Conservation (phyloP, 805 yeast species). For the Metschnikowia borealis region DNA sequence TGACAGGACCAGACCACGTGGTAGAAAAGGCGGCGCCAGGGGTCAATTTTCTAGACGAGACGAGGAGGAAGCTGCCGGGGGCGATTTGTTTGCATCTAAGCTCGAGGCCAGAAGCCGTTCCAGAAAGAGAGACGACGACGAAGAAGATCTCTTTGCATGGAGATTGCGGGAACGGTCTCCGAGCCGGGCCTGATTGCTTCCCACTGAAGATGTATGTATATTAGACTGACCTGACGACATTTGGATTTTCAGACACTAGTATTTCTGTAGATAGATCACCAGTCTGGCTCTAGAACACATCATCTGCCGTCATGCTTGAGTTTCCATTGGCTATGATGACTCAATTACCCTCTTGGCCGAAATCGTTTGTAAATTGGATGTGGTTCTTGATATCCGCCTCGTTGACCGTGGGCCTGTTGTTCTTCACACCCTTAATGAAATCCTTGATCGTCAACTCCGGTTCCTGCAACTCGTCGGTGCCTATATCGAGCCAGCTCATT, state of each 20-base stretch:
- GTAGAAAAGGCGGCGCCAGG: constrained; percentile 10
- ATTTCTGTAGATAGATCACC: no score
- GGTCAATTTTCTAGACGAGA: constrained; percentile 11
- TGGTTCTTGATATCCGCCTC: constrained; percentile 77
- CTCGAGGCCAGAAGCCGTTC: constrained; percentile 8
- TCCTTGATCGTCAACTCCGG: constrained; percentile 89
- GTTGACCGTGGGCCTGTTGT: constrained; percentile 93
- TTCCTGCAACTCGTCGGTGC: constrained; percentile 81
- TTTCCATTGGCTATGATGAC: background rate
- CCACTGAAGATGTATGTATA: background rate
- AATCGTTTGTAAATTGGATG: constrained; percentile 84
- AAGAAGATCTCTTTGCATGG: constrained; percentile 35
- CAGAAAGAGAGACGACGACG: constrained; percentile 18
- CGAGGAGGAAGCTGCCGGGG: constrained; percentile 14
- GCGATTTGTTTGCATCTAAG: constrained; percentile 24
- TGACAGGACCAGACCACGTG: constrained; percentile 31
- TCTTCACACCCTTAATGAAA: constrained; percentile 86
- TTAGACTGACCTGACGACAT: constrained; percentile 2
- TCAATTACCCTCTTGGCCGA: constrained; percentile 94
- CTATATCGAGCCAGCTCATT: constrained; percentile 91
- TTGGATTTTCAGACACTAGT: background rate
- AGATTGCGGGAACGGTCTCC: constrained; percentile 24
- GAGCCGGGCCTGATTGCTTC: background rate
- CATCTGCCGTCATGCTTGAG: background rate
- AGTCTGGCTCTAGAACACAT: background rate